Evolutionary conservation across 2,329 filamentous ascomycete species (phyloP), one percentile per base, ranked within the genome.

Genomic region (Aspergillus fijiensis): DNA sequence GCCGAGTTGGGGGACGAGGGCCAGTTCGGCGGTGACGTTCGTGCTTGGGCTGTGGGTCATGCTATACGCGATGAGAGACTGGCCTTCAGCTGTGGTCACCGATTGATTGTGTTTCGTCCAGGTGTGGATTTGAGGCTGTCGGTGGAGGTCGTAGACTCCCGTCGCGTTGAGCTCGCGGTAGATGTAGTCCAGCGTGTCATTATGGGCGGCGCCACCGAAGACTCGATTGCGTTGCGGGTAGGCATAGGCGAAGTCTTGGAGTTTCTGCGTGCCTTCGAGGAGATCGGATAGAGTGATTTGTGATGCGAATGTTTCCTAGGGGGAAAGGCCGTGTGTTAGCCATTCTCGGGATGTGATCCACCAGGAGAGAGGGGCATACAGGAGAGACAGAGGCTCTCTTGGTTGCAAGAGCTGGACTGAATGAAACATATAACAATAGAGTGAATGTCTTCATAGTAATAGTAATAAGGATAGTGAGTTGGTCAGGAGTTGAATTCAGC

Each of bases 171-270:
- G 77, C 35, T 83, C 81, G 16, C 78, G 76, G 67, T 82, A 81
- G 65, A 90, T 83, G 72, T 89, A 90, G 54, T 85, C 78, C 49
- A 90, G 76, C 0, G 88, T 90, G 45, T 80, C 85, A n/a, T 79
- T 69, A 67, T 90, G 88, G 27, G 87, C 88, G n/a, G 29, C 25
- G n/a, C 69, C 61, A 1, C 70, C 70, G 53, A 72, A 72, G 45
- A 71, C 70, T 10, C 70, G 70, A 49, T 72, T 72, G 27, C 69
- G 63, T 48, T 71, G 68, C 0, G 70, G 69, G 54, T 70, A 66
- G 19, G 68, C 59, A 54, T 68, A 70, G 9, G 70, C 70, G n/a
- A 72, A 67, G 48, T 72, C 60, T 54, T 71, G 63, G 10, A 91
- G 82, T 47, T 84, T 73, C 67, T 87, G 78, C 4, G 88, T 85